Evolutionary conservation across 1,284 basidiomycete genomes (phyloP), one percentile per base, ranked within the genome.

Genomic region (Ustilago lituana): DNA sequence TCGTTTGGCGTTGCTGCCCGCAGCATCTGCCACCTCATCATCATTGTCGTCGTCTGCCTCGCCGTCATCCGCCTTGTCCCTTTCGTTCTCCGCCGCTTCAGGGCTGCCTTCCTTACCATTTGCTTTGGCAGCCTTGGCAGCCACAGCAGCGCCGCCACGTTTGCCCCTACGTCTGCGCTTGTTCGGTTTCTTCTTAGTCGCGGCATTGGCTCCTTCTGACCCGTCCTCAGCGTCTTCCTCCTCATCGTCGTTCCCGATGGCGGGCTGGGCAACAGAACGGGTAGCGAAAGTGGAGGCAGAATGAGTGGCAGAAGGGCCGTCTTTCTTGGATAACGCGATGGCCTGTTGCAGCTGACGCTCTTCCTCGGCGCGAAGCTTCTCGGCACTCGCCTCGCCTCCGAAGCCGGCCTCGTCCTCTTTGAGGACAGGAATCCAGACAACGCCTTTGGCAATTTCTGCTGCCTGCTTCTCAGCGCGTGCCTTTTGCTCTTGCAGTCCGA

Each of bases 111-210:
- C 85, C 29, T 84, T 87, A 29, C 53, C 45, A 55, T 89, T 89
- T 50, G 84, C 86, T 45, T 88, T 89, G 49, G 86, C 88, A 19
- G 78, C 80, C 62, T 84, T 85, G 35, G 77, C 73, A 37, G 69
- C 56, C n/a, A 68, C 68, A 35, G 77, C 67, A 48, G 78, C 55
- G 14, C 77, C 71, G 45, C 68, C 64, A 45, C 77, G 58, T 66
- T 81, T 55, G 57, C 82, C 57, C 55, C 79, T 64, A 69, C 82
- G 48, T 71, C 74, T 60, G 75, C 52, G 62, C 47, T 68, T 75
- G 59, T 68, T 70, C 9, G 37, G 19, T 22, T 57, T 69, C 56
- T 66, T 73, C 60, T 66, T 75, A n/a, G 50, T 26, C 11, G 44
- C 31, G 1, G 60, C 31, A 2, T 1, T 32, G 7, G 62, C 36